These are phyloP conservation scores for Rhizopogon sp. DNA, from an alignment of 768 basidiomycete species.

Conservation along the genomic window DNA sequence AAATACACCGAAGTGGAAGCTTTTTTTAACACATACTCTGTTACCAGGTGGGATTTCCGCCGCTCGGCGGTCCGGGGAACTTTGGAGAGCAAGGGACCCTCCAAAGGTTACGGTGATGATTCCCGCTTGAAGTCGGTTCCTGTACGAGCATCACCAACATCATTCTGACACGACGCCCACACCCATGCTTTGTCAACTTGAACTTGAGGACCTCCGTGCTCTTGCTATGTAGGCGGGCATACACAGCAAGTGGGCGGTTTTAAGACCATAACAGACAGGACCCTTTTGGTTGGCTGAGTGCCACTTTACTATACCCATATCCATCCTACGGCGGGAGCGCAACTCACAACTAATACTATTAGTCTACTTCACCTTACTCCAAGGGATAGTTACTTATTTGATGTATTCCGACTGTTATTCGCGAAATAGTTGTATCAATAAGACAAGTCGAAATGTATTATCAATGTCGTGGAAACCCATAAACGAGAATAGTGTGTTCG, in stretches of 20 bases:
- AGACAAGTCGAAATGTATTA: no score
- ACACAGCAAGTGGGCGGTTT: not conserved
- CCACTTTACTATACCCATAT: no score
- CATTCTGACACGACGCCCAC: not conserved
- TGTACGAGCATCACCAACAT: not conserved
- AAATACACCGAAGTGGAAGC: not conserved
- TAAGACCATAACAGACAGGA: not conserved
- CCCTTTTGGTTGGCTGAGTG: no score
- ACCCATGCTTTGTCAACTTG: not conserved
- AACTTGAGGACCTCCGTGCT: not conserved
- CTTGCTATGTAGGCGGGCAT: not conserved
- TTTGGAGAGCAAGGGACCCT: not conserved
- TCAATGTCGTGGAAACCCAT: no score
- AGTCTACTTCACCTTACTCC: no score
- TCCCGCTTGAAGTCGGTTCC: not conserved
- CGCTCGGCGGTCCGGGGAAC: not conserved
- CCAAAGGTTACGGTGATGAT: not conserved
- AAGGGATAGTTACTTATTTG: no score
- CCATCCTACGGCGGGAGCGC: no score
- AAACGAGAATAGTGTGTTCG: no score
- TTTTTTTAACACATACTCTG: not conserved
- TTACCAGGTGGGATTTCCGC: not conserved
- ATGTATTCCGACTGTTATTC: no score
- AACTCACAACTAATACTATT: no score
- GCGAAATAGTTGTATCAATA: no score